Conservation (phyloP, 441 rosid genomes). For the Pelargonium australe region DNA sequence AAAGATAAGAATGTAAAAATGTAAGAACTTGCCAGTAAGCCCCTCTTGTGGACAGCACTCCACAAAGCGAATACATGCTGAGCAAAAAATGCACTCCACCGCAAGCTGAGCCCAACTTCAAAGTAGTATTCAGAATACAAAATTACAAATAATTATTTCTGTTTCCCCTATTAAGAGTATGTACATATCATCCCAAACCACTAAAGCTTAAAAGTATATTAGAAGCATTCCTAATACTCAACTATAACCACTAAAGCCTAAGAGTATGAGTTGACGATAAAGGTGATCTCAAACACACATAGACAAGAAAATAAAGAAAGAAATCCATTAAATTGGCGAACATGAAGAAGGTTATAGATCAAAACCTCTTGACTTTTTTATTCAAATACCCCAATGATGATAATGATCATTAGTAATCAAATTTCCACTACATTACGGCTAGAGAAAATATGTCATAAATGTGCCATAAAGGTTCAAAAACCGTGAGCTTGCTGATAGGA, state of each 20-base stretch:
- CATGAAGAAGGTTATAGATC: too few relatives aligned
- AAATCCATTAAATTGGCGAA: too few relatives aligned
- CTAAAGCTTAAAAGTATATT: neutral
- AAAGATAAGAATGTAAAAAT: conserved; percentile 16
- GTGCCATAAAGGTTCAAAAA: neutral
- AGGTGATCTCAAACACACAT: neutral
- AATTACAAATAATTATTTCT: neutral
- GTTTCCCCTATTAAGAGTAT: neutral
- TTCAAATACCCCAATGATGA: too few relatives aligned
- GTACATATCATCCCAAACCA: neutral
- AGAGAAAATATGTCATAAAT: neutral
- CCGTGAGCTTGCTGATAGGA: neutral
- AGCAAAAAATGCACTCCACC: conserved; percentile 99
- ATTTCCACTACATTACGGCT: neutral
- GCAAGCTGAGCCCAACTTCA: conserved; percentile 59
- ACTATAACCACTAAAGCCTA: neutral
- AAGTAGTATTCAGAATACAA: neutral
- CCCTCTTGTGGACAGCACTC: conserved; percentile 99
- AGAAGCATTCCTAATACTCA: neutral
- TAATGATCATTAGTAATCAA: too few relatives aligned
- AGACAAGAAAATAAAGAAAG: neutral
- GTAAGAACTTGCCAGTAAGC: conserved; percentile 65
- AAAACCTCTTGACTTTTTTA: too few relatives aligned
- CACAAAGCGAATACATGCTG: conserved; percentile 97
- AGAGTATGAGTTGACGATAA: neutral